phyloP scores from a whole-genome alignment of 1,284 basidiomycete species.

The Ganoderma boninense region DNA sequence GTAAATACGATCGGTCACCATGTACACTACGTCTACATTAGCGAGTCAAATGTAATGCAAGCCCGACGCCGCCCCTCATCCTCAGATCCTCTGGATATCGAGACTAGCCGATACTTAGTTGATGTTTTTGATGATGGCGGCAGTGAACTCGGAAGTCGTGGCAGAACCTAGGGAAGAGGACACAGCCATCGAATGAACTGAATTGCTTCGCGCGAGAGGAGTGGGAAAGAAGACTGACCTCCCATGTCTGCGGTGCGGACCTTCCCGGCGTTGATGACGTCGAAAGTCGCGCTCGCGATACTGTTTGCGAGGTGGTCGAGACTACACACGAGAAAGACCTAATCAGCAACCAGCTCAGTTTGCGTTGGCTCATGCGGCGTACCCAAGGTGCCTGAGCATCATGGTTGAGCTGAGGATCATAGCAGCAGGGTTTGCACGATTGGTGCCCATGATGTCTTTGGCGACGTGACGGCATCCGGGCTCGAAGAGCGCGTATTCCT shows the following conservation, averaged over 20 bases:
- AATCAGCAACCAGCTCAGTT: conserved; percentile 9
- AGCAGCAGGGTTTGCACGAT: conserved; percentile 97
- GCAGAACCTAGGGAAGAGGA: conserved; percentile 65
- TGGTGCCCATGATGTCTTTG: conserved; percentile 97
- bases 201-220: conserved; percentile 4
- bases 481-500: conserved; percentile 99
- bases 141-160: conserved; percentile 92
- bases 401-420: conserved; percentile 98
- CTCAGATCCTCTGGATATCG: conserved; percentile 16
- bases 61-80: conserved; percentile 20
- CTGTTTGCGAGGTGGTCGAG: conserved; percentile 95
- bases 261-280: conserved; percentile 91
- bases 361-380: conserved; percentile 36
- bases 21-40: conserved; percentile 39
- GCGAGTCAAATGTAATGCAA: conserved; percentile 28
- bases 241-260: conserved; percentile 97
- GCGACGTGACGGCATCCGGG: conserved; percentile 99
- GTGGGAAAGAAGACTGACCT: conserved; percentile 60
- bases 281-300: conserved; percentile 94
- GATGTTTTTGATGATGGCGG: conserved; percentile 84
- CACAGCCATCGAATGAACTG: conserved; percentile 10
- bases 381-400: conserved; percentile 98
- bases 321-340: conserved; percentile 47
- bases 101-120: conserved; percentile 29
- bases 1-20: conserved; percentile 32